A percentile compares a stretch with the other conserved stretches of the same genome.
Conservation (phyloP, 805 yeast species). For the Geotrichum ghanense region DNA sequence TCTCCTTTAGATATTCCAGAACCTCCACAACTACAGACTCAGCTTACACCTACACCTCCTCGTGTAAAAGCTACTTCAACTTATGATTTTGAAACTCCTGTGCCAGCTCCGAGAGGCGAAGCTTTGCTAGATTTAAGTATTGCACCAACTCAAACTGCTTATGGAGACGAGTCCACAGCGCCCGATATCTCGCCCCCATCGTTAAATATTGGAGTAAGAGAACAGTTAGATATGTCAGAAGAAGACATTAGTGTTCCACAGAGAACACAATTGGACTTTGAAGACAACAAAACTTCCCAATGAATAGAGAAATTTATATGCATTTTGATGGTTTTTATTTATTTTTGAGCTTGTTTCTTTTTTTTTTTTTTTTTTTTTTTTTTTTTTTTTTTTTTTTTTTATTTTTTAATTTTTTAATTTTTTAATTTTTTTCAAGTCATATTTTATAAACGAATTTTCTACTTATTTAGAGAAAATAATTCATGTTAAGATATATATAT, state of each 20-base stretch:
- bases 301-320: neutral
- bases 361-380: neutral
- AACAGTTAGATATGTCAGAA: neutral
- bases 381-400: neutral
- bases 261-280: neutral
- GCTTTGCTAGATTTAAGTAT: too few relatives aligned
- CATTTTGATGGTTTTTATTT: neutral
- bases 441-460: too few relatives aligned
- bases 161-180: too few relatives aligned
- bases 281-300: neutral
- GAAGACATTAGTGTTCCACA: neutral
- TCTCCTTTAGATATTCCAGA: slow-evolving; percentile 6
- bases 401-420: neutral
- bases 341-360: neutral
- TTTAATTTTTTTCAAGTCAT: too few relatives aligned
- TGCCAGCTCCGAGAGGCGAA: too few relatives aligned
- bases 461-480: too few relatives aligned
- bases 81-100: too few relatives aligned
- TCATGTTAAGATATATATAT: too few relatives aligned
- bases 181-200: neutral
- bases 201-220: neutral
- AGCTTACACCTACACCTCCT: slow-evolving; percentile 4
- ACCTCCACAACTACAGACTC: slow-evolving; percentile 9
- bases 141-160: too few relatives aligned
- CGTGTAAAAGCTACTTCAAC: neutral